A percentile compares a stretch with the other conserved stretches of the same genome.
These are phyloP conservation scores for Thelephora terrestris DNA, from an alignment of 1,284 basidiomycete genomes.

Conservation along the genomic window DNA sequence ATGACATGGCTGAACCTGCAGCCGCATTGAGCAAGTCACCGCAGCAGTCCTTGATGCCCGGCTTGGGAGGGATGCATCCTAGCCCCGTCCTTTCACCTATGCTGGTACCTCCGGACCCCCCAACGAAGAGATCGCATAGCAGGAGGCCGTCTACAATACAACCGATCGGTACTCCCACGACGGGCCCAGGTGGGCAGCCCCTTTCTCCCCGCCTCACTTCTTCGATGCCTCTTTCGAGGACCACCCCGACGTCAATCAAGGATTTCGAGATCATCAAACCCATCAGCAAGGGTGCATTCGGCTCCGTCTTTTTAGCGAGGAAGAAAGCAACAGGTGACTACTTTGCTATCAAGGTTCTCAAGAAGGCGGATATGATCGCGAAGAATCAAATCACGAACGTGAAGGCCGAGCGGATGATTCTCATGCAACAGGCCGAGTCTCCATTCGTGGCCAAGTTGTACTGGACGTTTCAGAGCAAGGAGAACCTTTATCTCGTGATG, in stretches of 20 bases:
- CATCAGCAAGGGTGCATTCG: conserved; percentile 98
- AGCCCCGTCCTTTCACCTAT: conserved; percentile 71
- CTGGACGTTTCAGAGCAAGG: conserved; percentile 99
- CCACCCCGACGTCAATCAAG: conserved; percentile 88
- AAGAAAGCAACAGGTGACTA: conserved; percentile 98
- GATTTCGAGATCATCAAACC: conserved; percentile 99
- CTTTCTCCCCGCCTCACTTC: conserved; percentile 87
- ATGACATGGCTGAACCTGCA: conserved; percentile 41
- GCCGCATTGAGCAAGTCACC: conserved; percentile 22
- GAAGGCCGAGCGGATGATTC: conserved; percentile 97
- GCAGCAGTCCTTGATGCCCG: conserved; percentile 36
- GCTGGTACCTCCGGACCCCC: conserved; percentile 46
- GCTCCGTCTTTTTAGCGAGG: conserved; percentile 95
- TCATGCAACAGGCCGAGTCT: conserved; percentile 99
- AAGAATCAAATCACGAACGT: conserved; percentile 99
- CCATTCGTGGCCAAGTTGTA: conserved; percentile 99
- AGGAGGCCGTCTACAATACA: conserved; percentile 62
- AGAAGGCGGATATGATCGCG: conserved; percentile 99
- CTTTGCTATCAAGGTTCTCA: conserved; percentile 98
- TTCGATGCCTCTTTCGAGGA: conserved; percentile 64
- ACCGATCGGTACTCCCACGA: conserved; percentile 47
- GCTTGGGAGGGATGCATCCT: conserved; percentile 51
- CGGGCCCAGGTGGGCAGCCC: conserved; percentile 40
- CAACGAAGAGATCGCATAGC: conserved; percentile 46
- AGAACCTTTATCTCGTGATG: conserved; percentile 98